Base-by-base conservation (phyloP, 1,139 yeast species). In the Candida frijolesensis region DNA sequence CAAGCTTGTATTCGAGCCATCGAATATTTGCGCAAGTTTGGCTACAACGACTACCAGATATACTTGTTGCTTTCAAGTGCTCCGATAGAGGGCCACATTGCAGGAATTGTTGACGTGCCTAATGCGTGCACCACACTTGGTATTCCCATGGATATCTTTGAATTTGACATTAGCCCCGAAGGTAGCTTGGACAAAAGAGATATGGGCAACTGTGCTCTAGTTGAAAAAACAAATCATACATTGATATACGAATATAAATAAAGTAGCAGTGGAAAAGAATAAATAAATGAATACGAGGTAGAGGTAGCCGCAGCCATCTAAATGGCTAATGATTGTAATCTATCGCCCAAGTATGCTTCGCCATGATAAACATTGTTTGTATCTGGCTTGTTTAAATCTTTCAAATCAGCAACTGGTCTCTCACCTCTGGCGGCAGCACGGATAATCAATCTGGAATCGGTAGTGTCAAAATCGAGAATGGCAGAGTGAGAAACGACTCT, bases 401-500 rank as follows among this genome's bases (percentile, higher is more conserved):
- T 61, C 54, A 71, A 63, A 57, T 70, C 68, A 45, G 61, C 68
- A 15, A 67, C 67, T 49, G 70, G 78, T 57, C 70, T 66, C 62
- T 76, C 89, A 19, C 85, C 91, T 59, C 80, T 79, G 8, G 87
- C 82, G 8, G 91, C 84, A 51, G 85, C 78, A 64, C 92, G 76
- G 58, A 84, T 82, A 4, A 87, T 88, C 59, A 85, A 89, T 66
- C 92, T 78, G 38, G 80, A 68, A 46, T 77, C 73, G 19, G 76
- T 78, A 7, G 76, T 70, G 33, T 63, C 66, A 85, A 86, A 84
- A 65, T 85, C 90, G 50, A 80, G 71, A 42, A 82, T 71, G 4
- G 91, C 90, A 22, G 85, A 70, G 64, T 86, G 91, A 42, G 78
- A 68, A 32, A 82, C 80, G 59, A 85, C 71, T 66, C 91, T 76